A percentile compares a stretch with the other conserved stretches of the same genome.
phyloP scores from a whole-genome alignment of 2,329 filamentous ascomycete genomes.

The Paramyrothecium sp. region DNA sequence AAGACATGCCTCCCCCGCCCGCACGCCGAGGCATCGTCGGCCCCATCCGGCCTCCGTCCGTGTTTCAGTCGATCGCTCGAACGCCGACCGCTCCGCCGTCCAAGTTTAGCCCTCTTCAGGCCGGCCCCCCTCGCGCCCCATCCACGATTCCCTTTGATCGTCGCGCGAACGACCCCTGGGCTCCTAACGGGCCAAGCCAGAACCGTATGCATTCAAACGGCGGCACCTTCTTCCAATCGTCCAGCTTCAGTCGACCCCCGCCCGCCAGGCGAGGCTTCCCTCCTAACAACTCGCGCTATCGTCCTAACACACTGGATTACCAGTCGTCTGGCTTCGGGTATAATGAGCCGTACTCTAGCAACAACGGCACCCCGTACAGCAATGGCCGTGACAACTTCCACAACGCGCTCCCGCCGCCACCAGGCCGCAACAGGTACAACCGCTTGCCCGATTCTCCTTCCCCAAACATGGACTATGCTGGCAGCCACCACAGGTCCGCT shows the following conservation, averaged over 20 bases:
- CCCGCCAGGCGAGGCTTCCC: slow-evolving; percentile 29
- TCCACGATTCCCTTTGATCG: slow-evolving; percentile 23
- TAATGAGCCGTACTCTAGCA: slow-evolving; percentile 15
- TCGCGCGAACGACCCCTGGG: slow-evolving; percentile 16
- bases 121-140: slow-evolving; percentile 23
- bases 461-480: slow-evolving; percentile 11
- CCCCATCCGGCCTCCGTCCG: slow-evolving; percentile 17
- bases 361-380: slow-evolving; percentile 17
- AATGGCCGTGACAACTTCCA: slow-evolving; percentile 22
- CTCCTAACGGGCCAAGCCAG: slow-evolving; percentile 14
- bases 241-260: slow-evolving; percentile 15
- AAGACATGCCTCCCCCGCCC: neutral
- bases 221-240: slow-evolving; percentile 7
- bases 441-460: slow-evolving; percentile 23
- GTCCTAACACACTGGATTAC: slow-evolving; percentile 30
- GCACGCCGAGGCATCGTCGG: slow-evolving; percentile 6
- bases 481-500: slow-evolving; percentile 1
- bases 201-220: slow-evolving; percentile 13
- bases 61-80: slow-evolving; percentile 20
- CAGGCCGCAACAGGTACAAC: slow-evolving; percentile 21
- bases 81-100: slow-evolving; percentile 18
- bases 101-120: slow-evolving; percentile 27
- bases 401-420: slow-evolving; percentile 25
- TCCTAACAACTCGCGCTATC: slow-evolving; percentile 22
- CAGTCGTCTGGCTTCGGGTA: slow-evolving; percentile 22